These are phyloP conservation scores for Didymella glomerata DNA, from an alignment of 2,329 filamentous ascomycete species.

Conservation along the genomic window DNA sequence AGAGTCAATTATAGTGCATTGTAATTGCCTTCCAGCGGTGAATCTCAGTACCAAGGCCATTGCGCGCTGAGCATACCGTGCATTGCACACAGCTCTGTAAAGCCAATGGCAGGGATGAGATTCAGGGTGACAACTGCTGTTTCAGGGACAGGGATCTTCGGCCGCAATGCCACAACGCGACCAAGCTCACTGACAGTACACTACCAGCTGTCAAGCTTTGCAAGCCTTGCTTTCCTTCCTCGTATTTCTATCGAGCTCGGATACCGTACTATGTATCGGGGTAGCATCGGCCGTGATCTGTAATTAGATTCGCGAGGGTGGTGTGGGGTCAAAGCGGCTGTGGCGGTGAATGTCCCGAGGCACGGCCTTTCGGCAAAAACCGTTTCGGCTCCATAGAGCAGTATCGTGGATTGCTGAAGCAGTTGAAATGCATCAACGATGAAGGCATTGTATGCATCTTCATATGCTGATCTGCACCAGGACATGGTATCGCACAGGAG, in stretches of 20 bases:
- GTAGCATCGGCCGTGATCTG: slow-evolving; percentile 1
- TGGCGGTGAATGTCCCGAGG: slow-evolving; percentile 15
- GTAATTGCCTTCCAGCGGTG: background rate
- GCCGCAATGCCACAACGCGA: background rate
- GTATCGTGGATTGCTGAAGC: background rate
- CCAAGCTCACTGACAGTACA: background rate
- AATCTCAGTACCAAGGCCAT: background rate
- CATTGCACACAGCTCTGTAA: background rate
- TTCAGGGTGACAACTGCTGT: slow-evolving; percentile 18
- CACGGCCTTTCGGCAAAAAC: slow-evolving; percentile 13
- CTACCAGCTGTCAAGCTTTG: slow-evolving; percentile 1
- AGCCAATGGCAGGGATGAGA: slow-evolving; percentile 11
- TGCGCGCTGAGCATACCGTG: background rate
- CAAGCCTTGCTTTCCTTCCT: slow-evolving; percentile 4
- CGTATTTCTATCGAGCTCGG: slow-evolving; percentile 5
- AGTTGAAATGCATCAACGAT: background rate
- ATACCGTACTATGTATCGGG: background rate
- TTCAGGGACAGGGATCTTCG: slow-evolving; percentile 15
- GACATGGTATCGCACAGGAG: background rate
- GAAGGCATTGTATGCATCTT: background rate
- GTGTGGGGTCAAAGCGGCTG: slow-evolving; percentile 12
- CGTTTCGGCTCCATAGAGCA: background rate
- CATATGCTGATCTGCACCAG: background rate
- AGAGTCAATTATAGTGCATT: slow-evolving; percentile 1
- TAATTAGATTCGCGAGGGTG: slow-evolving; percentile 8